Evolutionary conservation across 129 eudicot species (phyloP).

Genomic region (Pulicaria dysenterica): DNA sequence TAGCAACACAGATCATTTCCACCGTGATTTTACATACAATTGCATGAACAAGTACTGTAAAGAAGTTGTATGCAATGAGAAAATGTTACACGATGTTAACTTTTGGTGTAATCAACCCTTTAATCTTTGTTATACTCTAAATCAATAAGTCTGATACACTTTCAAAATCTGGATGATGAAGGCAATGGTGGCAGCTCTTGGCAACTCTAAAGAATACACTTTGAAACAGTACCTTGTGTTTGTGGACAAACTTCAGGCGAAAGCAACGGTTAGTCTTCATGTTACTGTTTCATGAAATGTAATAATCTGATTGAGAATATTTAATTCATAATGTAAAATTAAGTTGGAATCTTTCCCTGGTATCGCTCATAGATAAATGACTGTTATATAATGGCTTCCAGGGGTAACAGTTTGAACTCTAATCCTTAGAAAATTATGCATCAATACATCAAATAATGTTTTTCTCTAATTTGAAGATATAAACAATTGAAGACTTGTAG

Average conservation of each 20-base stretch:
- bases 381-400: too few species aligned
- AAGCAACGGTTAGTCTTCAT: conserved; percentile 61
- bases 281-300: background rate
- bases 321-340: background rate
- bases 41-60: too few species aligned
- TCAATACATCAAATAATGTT: background rate
- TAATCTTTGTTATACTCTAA: background rate
- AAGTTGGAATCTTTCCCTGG: background rate
- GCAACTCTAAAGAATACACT: conserved; percentile 77
- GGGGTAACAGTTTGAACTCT: background rate
- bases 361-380: background rate
- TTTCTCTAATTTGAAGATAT: background rate
- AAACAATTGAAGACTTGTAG: background rate
- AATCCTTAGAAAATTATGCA: background rate
- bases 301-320: background rate
- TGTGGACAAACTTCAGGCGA: conserved; percentile 65
- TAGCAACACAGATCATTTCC: too few species aligned
- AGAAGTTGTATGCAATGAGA: too few species aligned
- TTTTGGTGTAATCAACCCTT: background rate
- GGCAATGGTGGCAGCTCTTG: conserved; percentile 88
- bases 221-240: conserved; percentile 78
- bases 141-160: conserved; percentile 1
- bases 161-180: conserved; percentile 19
- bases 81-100: too few species aligned
- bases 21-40: too few species aligned